Percentiles rank a stretch among this genome's conserved stretches.
Conservation (phyloP, 2,329 filamentous ascomycete species). For the Leptographium procerum region DNA sequence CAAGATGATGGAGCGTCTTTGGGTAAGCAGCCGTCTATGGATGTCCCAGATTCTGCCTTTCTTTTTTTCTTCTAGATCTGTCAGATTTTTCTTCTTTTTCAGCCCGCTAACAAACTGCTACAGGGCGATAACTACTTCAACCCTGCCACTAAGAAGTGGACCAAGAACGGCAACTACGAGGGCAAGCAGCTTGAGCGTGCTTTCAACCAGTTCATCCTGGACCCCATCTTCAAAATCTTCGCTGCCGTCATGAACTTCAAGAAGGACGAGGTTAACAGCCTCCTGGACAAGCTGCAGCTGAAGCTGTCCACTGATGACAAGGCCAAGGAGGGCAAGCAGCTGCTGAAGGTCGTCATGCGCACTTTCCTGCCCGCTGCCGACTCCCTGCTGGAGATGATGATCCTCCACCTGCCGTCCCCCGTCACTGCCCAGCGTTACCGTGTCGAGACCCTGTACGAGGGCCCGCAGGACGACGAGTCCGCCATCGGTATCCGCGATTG, state of each 20-base stretch:
- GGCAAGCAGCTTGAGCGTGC: constrained; percentile 86
- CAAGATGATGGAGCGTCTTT: constrained; percentile 99
- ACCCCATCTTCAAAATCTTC: constrained; percentile 99
- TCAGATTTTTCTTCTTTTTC: not conserved
- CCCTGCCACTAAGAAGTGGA: constrained; percentile 99
- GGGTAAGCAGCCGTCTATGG: constrained; percentile 54
- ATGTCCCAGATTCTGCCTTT: no score
- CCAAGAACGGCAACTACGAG: constrained; percentile 71
- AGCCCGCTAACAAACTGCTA: not conserved
- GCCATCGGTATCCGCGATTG: constrained; percentile 98
- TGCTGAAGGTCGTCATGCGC: constrained; percentile 96
- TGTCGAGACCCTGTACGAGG: constrained; percentile 97
- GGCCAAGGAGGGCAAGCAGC: constrained; percentile 91
- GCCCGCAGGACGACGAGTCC: constrained; percentile 82
- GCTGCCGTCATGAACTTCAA: constrained; percentile 95
- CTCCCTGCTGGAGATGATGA: constrained; percentile 99
- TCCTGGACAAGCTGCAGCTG: constrained; percentile 88
- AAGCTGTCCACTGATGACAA: constrained; percentile 81
- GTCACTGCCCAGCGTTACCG: constrained; percentile 95
- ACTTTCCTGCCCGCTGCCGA: constrained; percentile 98
- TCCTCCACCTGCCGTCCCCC: constrained; percentile 95
- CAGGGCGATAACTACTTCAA: constrained; percentile 98
- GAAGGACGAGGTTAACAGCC: constrained; percentile 74
- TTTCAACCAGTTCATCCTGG: constrained; percentile 99
- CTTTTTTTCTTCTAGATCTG: constrained; percentile 6